Conservation (phyloP, 1,139 yeast genomes). For the Sugiyamaella castrensis region DNA sequence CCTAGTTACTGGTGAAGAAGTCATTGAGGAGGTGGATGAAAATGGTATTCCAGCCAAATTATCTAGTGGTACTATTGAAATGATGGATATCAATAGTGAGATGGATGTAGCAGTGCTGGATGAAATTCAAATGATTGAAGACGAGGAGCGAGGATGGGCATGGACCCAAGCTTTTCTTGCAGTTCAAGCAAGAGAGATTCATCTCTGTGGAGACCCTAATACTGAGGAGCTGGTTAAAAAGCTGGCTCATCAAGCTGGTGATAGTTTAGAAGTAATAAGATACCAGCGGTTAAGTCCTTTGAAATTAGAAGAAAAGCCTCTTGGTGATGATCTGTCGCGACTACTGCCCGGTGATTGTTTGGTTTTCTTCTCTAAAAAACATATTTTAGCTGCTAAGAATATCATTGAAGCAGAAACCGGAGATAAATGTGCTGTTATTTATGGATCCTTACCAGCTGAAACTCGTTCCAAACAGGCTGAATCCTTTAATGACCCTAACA, state of each 20-base stretch:
- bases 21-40: constrained; percentile 61
- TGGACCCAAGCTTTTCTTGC: constrained; percentile 95
- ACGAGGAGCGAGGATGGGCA: constrained; percentile 78
- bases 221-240: constrained; percentile 63
- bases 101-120: constrained; percentile 90
- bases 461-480: constrained; percentile 82
- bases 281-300: constrained; percentile 77
- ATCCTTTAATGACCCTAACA: constrained; percentile 60
- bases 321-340: constrained; percentile 33
- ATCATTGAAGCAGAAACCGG: constrained; percentile 43
- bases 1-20: constrained; percentile 90
- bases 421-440: constrained; percentile 79
- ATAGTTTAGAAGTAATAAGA: constrained; percentile 60
- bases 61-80: constrained; percentile 89
- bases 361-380: constrained; percentile 73
- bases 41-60: constrained; percentile 69
- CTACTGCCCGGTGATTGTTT: constrained; percentile 78
- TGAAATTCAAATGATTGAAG: constrained; percentile 94
- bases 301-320: constrained; percentile 48
- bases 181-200: constrained; percentile 79
- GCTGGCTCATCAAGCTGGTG: constrained; percentile 71
- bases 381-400: constrained; percentile 30
- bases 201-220: constrained; percentile 89
- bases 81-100: constrained; percentile 66
- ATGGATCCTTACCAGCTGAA: constrained; percentile 96